Base-by-base conservation (phyloP, 148 eudicot genomes). In the Nyssa sinensis region DNA sequence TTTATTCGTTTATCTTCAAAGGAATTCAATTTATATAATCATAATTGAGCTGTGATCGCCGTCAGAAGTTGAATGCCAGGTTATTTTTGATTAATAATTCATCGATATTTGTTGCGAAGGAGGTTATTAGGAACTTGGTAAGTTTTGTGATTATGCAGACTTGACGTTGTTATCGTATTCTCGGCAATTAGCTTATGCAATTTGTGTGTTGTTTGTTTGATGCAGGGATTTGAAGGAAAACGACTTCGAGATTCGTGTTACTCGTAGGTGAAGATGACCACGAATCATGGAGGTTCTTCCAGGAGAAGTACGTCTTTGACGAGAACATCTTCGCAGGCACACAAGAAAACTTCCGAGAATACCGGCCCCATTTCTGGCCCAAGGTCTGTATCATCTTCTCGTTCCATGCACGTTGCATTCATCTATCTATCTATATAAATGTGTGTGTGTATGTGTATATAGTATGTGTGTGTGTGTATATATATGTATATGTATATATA, bases 331-430 rank as follows among this genome's bases (percentile, higher is more conserved):
- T 77, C 88, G 14, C 75, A 31, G 62, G 72, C 62, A 13, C 83
- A 74, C 81, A 85, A 83, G 74, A 85, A 80, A 74, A 44, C 82
- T 55, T 31, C 47, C 0, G 93, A 85, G 19, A 82, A 79, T 68
- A 82, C 78, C 4, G 75, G 76, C 51, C 71, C 72, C 17, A 86
- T 65, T 24, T 34, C 74, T 1, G 51, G 66, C 19, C 81, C 87
- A 53, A 88, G 77, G 72, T 76, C 92, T 17, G 32, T 82, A 12
- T 27, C 85, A 3, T 53, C 87, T 39, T 67, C 88, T 60, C 90
- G 94, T 69, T 77, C 95, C 28, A 73, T 87, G 97, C 90, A 86
- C 68, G 90, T 39, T 75, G 30, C 24, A 47, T n/a, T n/a, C n/a
- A n/a, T n/a, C n/a, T n/a, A n/a, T n/a, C n/a, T n/a, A 31, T 27